Evolutionary conservation across 2,329 filamentous ascomycete genomes (phyloP), one percentile per base, ranked within the genome.

Genomic region (Mycosphaerelloides madeirae): DNA sequence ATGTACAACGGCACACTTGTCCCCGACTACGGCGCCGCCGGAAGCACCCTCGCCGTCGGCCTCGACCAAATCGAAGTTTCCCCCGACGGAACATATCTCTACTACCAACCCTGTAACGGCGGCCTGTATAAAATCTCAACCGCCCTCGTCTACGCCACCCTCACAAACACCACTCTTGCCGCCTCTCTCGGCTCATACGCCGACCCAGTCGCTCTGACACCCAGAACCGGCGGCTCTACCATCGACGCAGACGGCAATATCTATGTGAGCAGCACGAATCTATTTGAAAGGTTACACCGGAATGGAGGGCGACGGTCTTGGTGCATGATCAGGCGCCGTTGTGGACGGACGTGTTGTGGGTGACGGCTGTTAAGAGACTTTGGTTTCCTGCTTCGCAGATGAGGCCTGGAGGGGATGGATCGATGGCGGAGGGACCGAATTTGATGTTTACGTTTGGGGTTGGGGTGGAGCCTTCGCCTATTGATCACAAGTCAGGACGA

Each of bases 221-320:
- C 64, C 3, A 56, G 55, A 9, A 68, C 64, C 1, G 64, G 63
- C 14, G 64, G 64, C 19, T 65, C 61, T 5, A 62, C 65, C 11
- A 66, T 67, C 31, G 66, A 67, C 41, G 64, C 60, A 0, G 36
- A 60, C 4, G 66, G 66, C 3, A 67, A 65, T 40, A 63, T 67
- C 34, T 68, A 67, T 46, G 42, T 53, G 39, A 63, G 59, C 49
- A 64, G 67, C 47, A 61, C 56, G 1, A 59, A 67, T 38, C 43
- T 50, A 53, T 61, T 19, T 46, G 58, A 44, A 58, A 46, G 31
- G 54, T 61, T 28, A 42, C 46, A n/a, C 54, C 58, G 6, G 59
- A 61, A 31, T 52, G 57, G 20, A 57, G 57, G 2, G 53, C 48
- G 52, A 55, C 55, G 16, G 39, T 50, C 7, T 44, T 58, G 15